Evolutionary conservation across 2,329 filamentous ascomycete species (phyloP).

Genomic region (Xylariaceae sp.): DNA sequence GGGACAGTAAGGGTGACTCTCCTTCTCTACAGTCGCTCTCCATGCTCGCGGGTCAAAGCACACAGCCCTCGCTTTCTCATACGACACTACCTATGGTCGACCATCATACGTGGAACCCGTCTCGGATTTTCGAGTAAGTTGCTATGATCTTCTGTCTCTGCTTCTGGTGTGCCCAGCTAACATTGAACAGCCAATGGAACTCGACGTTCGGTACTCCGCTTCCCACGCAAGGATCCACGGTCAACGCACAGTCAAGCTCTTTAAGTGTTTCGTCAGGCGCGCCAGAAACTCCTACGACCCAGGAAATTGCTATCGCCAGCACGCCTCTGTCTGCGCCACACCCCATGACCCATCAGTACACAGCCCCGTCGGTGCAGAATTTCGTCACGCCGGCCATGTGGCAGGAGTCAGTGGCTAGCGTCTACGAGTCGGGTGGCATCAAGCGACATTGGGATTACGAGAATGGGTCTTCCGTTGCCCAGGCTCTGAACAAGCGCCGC

Average conservation of each 20-base stretch:
- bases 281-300: conserved; percentile 49
- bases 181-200: conserved; percentile 77
- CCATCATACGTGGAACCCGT: conserved; percentile 72
- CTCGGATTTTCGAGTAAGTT: conserved; percentile 83
- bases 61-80: conserved; percentile 48
- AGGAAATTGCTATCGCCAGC: conserved; percentile 47
- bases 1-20: conserved; percentile 73
- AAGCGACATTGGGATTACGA: conserved; percentile 60
- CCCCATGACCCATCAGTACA: conserved; percentile 48
- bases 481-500: conserved; percentile 31
- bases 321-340: conserved; percentile 40
- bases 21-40: conserved; percentile 65
- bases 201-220: conserved; percentile 76
- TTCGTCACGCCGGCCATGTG: conserved; percentile 69
- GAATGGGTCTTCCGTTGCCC: conserved; percentile 26
- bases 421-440: conserved; percentile 56
- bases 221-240: conserved; percentile 39
- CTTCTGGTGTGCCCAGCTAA: conserved; percentile 3
- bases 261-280: conserved; percentile 51
- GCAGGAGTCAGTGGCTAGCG: conserved; percentile 65
- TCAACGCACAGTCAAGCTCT: conserved; percentile 44
- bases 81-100: conserved; percentile 55
- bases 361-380: conserved; percentile 47
- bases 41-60: conserved; percentile 59
- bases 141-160: background rate